Percentiles rank a stretch among this genome's conserved stretches.
Evolutionary conservation across 495 filamentous ascomycete genomes (phyloP).

Genomic region (Neurospora intermedia): DNA sequence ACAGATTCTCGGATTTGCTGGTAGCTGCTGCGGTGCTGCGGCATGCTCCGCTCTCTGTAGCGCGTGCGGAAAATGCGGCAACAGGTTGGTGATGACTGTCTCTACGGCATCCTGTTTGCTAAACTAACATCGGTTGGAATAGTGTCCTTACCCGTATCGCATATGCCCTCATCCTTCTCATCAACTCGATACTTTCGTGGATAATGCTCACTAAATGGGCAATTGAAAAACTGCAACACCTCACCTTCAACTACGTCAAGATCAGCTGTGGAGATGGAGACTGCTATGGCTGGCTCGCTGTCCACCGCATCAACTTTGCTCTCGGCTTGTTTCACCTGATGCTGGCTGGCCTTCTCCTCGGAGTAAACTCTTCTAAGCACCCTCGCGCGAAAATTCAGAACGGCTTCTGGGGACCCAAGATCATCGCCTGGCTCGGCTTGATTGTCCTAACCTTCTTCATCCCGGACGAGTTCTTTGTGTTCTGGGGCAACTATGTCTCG

Average conservation of each 20-base stretch:
- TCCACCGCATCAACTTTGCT: constrained; percentile 95
- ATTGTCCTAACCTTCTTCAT: constrained; percentile 92
- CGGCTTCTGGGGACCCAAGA: constrained; percentile 75
- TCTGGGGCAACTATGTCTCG: constrained; percentile 92
- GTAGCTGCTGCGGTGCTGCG: constrained; percentile 88
- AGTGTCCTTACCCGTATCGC: constrained; percentile 95
- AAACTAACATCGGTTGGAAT: background rate
- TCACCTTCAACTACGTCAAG: constrained; percentile 90
- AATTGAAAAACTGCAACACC: constrained; percentile 81
- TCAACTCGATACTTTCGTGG: constrained; percentile 96
- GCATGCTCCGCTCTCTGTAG: constrained; percentile 92
- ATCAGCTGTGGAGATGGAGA: constrained; percentile 83
- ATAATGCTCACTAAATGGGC: constrained; percentile 99
- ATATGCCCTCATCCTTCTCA: constrained; percentile 87
- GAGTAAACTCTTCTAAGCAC: constrained; percentile 79
- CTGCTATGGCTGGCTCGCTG: constrained; percentile 91
- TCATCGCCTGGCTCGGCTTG: constrained; percentile 75
- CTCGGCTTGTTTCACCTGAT: constrained; percentile 88
- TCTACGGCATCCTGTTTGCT: background rate
- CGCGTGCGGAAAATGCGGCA: constrained; percentile 90
- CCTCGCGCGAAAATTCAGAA: constrained; percentile 85
- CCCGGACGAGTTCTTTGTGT: constrained; percentile 87
- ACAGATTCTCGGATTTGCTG: constrained; percentile 64
- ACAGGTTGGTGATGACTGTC: constrained; percentile 49
- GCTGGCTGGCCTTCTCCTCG: constrained; percentile 71